Evolutionary conservation across 805 yeast species (phyloP), one percentile per base, ranked within the genome.

Genomic region (Kodamaea kaohsiungensis): DNA sequence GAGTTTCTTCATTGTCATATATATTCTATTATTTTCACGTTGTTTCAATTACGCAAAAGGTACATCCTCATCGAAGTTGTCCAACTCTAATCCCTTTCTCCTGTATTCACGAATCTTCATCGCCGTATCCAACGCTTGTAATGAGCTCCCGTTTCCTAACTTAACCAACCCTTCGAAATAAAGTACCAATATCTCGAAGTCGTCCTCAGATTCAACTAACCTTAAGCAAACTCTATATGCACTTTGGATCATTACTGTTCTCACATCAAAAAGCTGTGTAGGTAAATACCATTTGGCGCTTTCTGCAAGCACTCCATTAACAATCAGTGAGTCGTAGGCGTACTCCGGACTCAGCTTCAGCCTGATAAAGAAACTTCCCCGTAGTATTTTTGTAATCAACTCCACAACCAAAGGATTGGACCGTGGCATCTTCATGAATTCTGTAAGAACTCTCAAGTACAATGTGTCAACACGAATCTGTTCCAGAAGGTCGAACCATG

Each of bases 401-500:
- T 56, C 55, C 18, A 50, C 52, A 50, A 66, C 61, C 54, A 66
- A 50, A 2, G 67, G 67, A 46, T 65, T 69, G 47, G 56, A 49
- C 3, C 62, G 51, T 9, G 64, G 65, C 18, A 65, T 42, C 27
- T 56, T 53, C 12, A 66, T 52, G n/a, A 67, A 57, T 6, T 64
- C 55, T 18, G 68, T 65, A 27, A 67, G 59, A 18, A 67, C 48
- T 51, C 64, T 59, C 52, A 66, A 53, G 55, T 65, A 66, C 12
- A 67, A 55, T 25, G 59, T 57, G 42, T 61, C 57, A 9, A 61
- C 60, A 10, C 65, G 63, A 55, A 64, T 59, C 51, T 56, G 61
- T 46, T 64, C 65, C 50, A 61, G 61, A 16, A 63, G 58, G 46
- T 67, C 71, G 33, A 60, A 65, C 65, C 67, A 65, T 42, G 70